Percentiles rank a stretch among this genome's conserved stretches.
phyloP scores from a whole-genome alignment of 2,329 filamentous ascomycete genomes.

The Scopulariopsis brevicaulis region DNA sequence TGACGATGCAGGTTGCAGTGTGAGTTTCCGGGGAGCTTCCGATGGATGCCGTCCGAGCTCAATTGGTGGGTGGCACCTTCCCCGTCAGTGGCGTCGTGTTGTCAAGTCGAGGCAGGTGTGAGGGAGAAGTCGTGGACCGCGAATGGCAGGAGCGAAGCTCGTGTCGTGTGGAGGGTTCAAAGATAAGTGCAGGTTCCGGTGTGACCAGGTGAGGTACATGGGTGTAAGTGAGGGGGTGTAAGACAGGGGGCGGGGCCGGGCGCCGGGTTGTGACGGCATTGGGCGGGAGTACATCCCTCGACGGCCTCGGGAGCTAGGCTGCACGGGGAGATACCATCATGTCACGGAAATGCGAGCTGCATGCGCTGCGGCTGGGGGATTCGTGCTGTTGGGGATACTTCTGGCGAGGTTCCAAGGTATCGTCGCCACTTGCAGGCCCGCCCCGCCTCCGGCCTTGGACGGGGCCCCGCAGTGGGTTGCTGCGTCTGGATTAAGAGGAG shows the following conservation, averaged over 20 bases:
- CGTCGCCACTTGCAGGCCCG: background rate
- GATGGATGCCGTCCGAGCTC: background rate
- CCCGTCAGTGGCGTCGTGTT: background rate
- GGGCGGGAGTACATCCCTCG: background rate
- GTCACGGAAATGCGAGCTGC: background rate
- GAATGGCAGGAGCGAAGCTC: no score
- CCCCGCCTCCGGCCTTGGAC: background rate
- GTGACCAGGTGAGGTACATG: background rate
- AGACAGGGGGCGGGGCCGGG: background rate
- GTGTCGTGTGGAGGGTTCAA: no score
- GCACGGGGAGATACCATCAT: background rate
- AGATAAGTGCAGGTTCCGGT: background rate
- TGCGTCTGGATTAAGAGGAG: no score
- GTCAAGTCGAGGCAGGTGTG: background rate
- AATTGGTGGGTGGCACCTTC: background rate
- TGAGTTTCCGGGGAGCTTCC: background rate
- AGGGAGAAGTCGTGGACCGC: background rate
- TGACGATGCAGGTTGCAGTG: background rate
- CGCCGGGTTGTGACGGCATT: slow-evolving; percentile 4
- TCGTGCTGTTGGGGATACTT: background rate
- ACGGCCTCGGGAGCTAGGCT: background rate
- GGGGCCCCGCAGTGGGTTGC: background rate
- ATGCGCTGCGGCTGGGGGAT: background rate
- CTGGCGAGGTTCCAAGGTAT: background rate
- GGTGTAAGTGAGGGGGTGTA: background rate